Conservation (phyloP, 345 rosid species). For the Melaleuca alternifolia region DNA sequence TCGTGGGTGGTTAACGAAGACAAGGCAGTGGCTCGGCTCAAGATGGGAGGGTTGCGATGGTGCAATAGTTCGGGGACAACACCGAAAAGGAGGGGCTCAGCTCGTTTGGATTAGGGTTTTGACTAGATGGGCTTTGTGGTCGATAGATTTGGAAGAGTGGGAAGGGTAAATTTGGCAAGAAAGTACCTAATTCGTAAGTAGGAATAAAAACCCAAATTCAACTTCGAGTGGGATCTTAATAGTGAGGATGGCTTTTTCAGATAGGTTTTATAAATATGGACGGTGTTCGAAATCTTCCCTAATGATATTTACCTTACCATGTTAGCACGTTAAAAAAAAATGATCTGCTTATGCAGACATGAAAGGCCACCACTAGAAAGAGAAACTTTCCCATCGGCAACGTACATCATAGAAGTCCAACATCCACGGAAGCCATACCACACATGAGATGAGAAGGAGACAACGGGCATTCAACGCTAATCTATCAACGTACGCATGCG, state of each 20-base stretch:
- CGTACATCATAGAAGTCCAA: background rate
- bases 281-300: background rate
- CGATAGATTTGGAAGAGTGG: background rate
- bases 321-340: background rate
- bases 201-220: background rate
- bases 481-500: background rate
- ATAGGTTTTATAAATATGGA: background rate
- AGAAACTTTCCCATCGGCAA: background rate
- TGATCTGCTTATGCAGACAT: background rate
- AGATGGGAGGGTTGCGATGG: background rate
- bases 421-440: background rate
- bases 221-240: background rate
- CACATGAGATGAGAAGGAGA: background rate
- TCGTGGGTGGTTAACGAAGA: background rate
- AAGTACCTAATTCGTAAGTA: background rate
- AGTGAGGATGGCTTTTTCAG: background rate
- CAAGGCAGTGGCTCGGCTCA: background rate
- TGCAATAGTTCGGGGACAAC: background rate
- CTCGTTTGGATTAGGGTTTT: background rate
- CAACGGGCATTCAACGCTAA: background rate
- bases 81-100: background rate
- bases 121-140: background rate
- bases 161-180: background rate
- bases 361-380: background rate
- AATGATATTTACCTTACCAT: background rate